Evolutionary conservation across 78 protist species (phyloP), one percentile per base, ranked within the genome.

Genomic region (Emiliania huxleyi): DNA sequence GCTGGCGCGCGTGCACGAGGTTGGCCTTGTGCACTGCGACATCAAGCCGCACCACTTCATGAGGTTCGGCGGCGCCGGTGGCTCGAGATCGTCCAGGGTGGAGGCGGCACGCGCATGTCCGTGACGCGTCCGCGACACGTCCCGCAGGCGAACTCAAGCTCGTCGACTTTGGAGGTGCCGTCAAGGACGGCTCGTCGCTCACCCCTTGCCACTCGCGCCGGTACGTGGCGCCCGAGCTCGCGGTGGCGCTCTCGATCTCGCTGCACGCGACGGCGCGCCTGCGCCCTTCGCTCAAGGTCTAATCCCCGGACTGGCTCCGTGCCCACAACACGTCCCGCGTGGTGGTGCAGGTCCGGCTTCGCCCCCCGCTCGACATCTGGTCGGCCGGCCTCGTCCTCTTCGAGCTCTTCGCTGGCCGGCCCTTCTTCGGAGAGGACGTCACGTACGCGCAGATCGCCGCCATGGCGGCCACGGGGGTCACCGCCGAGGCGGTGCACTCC

Each of bases 1-100:
- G 37, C 37, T 62, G 33, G 75, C n/a, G 37, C 75, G 75, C 75
- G 75, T 62, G 37, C 75, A 62, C 33, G n/a, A 62, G 37, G 75
- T 62, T 26, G 75, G 75, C 29, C 23, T 8, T 3, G 75, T 62
- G 23, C 75, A 62, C 75, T 62, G 75, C 33, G 75, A 62, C 33
- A 21, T 62, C 75, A 62, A 62, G 75, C 75, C 75, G 75, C 75
- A 62, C n/a, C 75, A 62, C 75, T 62, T 62, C 75, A 62, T 62
- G 75, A 4, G 75, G 29, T 62, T 62, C 33, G 11, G n/a, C 37
- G 75, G 37, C 23, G 5, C 11, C 55, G 55, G 55, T 11, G 55
- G 55, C 55, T n/a, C n/a, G n/a, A n/a, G n/a, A n/a, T n/a, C n/a
- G n/a, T n/a, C n/a, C n/a, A n/a, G n/a, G n/a, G n/a, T n/a, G n/a